phyloP scores from a whole-genome alignment of 2,329 filamentous ascomycete species.

The Xylogone sp. region DNA sequence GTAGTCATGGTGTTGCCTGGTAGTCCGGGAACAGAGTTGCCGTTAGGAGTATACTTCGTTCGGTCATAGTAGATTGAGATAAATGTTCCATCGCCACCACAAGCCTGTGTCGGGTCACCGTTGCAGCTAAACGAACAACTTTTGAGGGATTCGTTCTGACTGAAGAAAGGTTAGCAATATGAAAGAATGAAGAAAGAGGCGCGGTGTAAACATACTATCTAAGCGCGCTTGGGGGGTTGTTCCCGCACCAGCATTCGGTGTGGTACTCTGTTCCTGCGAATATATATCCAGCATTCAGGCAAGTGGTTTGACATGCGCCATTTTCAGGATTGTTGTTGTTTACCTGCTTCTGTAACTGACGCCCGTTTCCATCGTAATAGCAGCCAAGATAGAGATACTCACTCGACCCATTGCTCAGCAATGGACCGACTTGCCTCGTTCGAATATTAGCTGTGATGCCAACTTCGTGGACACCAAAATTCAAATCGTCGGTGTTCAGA shows the following conservation, averaged over 20 bases:
- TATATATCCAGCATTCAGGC: slow-evolving; percentile 24
- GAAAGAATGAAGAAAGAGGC: not conserved
- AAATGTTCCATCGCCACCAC: slow-evolving; percentile 29
- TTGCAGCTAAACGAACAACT: slow-evolving; percentile 27
- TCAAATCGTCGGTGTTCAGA: slow-evolving; percentile 37
- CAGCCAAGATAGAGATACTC: slow-evolving; percentile 35
- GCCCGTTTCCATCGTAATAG: slow-evolving; percentile 33
- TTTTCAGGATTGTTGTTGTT: slow-evolving; percentile 29
- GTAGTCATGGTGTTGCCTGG: slow-evolving; percentile 3
- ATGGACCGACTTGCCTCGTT: slow-evolving; percentile 32
- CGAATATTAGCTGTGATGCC: slow-evolving; percentile 29
- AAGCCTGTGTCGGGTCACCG: slow-evolving; percentile 25
- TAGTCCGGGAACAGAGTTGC: slow-evolving; percentile 15
- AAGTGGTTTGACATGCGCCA: slow-evolving; percentile 30
- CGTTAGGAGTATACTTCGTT: slow-evolving; percentile 21
- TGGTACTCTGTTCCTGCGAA: slow-evolving; percentile 33
- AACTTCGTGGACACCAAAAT: slow-evolving; percentile 35
- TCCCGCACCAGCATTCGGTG: slow-evolving; percentile 29
- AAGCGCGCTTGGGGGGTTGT: slow-evolving; percentile 15
- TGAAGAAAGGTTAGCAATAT: slow-evolving; percentile 4
- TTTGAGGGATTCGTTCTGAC: slow-evolving; percentile 19
- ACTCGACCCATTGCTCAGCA: slow-evolving; percentile 26
- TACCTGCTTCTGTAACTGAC: slow-evolving; percentile 28
- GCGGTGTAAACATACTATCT: slow-evolving; percentile 16
- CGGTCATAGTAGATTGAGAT: slow-evolving; percentile 30